Conservation (phyloP, 306 rosid genomes). For the Prunus padus region DNA sequence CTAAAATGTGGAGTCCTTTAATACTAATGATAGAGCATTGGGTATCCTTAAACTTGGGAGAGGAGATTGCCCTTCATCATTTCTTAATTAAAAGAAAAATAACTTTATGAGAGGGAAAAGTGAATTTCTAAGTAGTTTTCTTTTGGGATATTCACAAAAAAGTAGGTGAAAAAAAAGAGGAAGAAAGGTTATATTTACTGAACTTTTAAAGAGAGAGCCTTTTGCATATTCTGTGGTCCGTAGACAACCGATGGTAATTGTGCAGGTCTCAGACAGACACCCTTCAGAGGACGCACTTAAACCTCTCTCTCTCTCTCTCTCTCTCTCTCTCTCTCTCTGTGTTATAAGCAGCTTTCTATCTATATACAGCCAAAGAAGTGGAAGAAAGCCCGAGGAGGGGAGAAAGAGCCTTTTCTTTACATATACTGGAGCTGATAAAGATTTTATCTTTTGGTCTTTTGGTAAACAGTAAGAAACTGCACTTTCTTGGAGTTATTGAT, state of each 20-base stretch:
- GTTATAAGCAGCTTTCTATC: not conserved
- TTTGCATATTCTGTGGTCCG: slow-evolving; percentile 61
- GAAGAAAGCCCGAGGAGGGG: slow-evolving; percentile 14
- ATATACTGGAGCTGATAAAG: slow-evolving; percentile 21
- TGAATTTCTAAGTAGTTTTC: slow-evolving; percentile 7
- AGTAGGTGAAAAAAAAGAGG: slow-evolving; percentile 6
- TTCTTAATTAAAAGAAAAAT: too few species aligned
- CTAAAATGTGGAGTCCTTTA: too few species aligned
- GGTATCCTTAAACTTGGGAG: too few species aligned
- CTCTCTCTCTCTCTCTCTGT: slow-evolving; percentile 14
- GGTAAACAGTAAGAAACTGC: slow-evolving; percentile 18
- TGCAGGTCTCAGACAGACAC: slow-evolving; percentile 40
- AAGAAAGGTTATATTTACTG: slow-evolving; percentile 25
- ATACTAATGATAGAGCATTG: too few species aligned
- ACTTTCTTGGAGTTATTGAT: slow-evolving; percentile 13
- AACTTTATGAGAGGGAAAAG: not conserved
- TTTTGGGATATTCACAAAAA: slow-evolving; percentile 22
- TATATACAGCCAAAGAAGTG: slow-evolving; percentile 30
- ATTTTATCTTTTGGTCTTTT: not conserved
- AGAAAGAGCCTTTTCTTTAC: slow-evolving; percentile 28
- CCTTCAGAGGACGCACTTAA: slow-evolving; percentile 44
- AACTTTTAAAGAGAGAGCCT: slow-evolving; percentile 2
- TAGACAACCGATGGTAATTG: slow-evolving; percentile 34
- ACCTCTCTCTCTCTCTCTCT: slow-evolving; percentile 22
- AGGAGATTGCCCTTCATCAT: too few species aligned